Evolutionary conservation across 2,329 filamentous ascomycete genomes (phyloP), one percentile per base, ranked within the genome.

Genomic region (Shiraia bambusicola): DNA sequence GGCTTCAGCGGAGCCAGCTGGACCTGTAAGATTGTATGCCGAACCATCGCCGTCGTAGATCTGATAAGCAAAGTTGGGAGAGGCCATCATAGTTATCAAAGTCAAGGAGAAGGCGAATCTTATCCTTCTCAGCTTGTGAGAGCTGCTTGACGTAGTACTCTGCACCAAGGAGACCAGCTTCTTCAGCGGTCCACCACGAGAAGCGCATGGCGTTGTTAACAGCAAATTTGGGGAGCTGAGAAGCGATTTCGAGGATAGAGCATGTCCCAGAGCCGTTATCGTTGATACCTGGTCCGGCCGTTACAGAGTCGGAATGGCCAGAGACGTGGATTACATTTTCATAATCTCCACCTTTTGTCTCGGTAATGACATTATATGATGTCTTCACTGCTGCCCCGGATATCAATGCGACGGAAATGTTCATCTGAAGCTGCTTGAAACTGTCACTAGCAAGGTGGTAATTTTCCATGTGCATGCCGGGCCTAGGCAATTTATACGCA

Each of bases 41-140:
- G 45, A 53, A 28, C 66, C 65, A 37, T 69, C 63, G 28, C 66
- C 66, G 42, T 69, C 66, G 49, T 69, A 70, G 39, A 70, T 59
- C 9, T 49, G 58, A 33, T 65, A 55, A 22, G 66, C 47, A 46
- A 56, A 68, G 50, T 70, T 69, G 14, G 66, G 67, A 2, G 55
- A 61, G 7, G 65, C 67, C 35, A 70, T 67, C 68, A 71, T 71
- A n/a, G n/a, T n/a, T n/a, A 49, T 72, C 69, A 49, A 71, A 72
- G 54, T 72, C 70, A 32, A 71, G 63, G 47, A 70, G 69, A 6
- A 65, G 61, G n/a, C 65, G 59, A 36, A 72, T 62, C 40, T 65
- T 61, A 22, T 49, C 49, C 14, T 57, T 47, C 41, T 66, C 66
- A 5, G 40, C 54, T 7, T 54, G 40, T 6, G 61, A 40, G 32